Percentiles rank a stretch among this genome's conserved stretches.
Conservation (phyloP, 768 basidiomycete species). For the Podaxis sp. region DNA sequence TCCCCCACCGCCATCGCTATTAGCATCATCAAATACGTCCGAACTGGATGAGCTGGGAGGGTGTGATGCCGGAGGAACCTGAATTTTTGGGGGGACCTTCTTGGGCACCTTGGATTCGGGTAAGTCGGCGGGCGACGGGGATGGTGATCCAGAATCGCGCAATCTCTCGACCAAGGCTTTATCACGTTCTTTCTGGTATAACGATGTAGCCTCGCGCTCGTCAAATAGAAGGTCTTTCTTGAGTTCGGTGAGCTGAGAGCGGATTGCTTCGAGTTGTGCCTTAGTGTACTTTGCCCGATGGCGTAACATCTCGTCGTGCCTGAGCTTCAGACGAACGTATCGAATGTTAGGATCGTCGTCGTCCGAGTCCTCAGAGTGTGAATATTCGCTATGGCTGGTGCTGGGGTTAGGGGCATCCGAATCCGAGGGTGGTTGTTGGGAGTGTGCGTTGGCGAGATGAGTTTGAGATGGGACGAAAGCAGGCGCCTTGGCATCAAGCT, state of each 20-base stretch:
- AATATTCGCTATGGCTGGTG: neutral
- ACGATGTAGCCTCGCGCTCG: constrained; percentile 57
- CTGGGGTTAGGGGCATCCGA: neutral
- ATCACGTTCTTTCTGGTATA: constrained; percentile 53
- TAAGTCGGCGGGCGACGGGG: neutral
- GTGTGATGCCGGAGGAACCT: neutral
- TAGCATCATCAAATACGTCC: constrained; percentile 54
- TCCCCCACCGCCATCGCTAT: constrained; percentile 52
- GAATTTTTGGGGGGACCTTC: neutral
- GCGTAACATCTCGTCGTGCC: constrained; percentile 44
- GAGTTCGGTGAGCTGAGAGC: constrained; percentile 38
- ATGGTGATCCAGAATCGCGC: constrained; percentile 16
- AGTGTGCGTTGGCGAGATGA: neutral
- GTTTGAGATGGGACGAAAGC: constrained; percentile 29
- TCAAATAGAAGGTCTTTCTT: constrained; percentile 71
- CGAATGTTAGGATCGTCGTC: constrained; percentile 55
- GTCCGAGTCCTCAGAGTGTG: constrained; percentile 24
- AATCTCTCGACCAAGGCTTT: constrained; percentile 47
- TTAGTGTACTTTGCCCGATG: constrained; percentile 26
- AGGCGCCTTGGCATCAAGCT: constrained; percentile 40
- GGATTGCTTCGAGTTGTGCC: constrained; percentile 34
- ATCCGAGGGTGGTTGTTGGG: neutral
- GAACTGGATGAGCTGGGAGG: constrained; percentile 12
- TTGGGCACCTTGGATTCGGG: neutral
- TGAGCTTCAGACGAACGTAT: constrained; percentile 63